These are phyloP conservation scores for Scutellaria galericulata DNA, from an alignment of 257 asterid genomes.

Conservation along the genomic window DNA sequence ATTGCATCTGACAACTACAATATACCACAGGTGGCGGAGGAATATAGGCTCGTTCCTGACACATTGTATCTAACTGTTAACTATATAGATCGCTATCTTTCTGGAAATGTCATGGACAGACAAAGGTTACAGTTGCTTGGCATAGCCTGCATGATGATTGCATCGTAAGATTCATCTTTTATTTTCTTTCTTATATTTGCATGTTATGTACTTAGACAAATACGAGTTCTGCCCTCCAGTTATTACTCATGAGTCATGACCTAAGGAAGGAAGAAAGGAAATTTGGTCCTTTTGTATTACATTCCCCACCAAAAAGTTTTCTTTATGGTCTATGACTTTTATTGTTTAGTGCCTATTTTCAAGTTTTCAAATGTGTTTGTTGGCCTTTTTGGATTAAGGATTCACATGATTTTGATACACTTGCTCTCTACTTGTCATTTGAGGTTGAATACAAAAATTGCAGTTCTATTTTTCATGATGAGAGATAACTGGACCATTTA, in stretches of 20 bases:
- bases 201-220: not conserved
- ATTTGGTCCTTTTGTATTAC: too few species aligned
- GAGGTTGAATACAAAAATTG: not conserved
- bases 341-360: too few species aligned
- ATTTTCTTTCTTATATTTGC: not conserved
- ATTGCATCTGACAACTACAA: conserved; percentile 15
- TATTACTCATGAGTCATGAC: too few species aligned
- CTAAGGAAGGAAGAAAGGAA: too few species aligned
- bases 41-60: conserved; percentile 90
- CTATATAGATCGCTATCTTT: conserved; percentile 93
- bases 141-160: conserved; percentile 98
- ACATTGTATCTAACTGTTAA: conserved; percentile 85
- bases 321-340: too few species aligned
- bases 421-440: not conserved
- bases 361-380: not conserved
- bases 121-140: conserved; percentile 88
- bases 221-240: too few species aligned
- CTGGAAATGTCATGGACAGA: conserved; percentile 85
- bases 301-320: too few species aligned
- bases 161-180: conserved; percentile 66
- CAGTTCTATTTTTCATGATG: conserved; percentile 17
- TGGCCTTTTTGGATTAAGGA: not conserved
- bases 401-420: not conserved
- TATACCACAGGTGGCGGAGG: conserved; percentile 76
- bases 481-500: conserved; percentile 19